Evolutionary conservation across 2,329 filamentous ascomycete genomes (phyloP), one percentile per base, ranked within the genome.

Genomic region (Penicillium sp.): DNA sequence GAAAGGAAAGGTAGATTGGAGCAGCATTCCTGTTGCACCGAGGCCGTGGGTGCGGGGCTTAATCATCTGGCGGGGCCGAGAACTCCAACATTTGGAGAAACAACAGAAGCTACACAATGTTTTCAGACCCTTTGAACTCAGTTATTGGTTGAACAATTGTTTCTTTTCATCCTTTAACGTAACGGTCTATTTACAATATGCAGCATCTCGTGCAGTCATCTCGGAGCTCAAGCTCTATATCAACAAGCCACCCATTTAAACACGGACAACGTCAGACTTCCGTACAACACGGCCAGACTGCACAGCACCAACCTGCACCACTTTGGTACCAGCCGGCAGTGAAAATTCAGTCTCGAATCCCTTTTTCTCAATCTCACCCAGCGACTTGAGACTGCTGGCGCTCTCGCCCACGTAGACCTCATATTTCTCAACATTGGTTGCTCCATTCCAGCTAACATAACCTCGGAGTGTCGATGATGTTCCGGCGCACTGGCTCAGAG

Each of bases 21-120:
- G 45, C 23, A 25, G 35, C 6, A 35, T 50, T 42, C 16, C 35
- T 42, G 23, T 39, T 39, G 7, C 29, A 27, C 26, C 13, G 43
- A 33, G 8, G 42, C 14, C 10, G 51, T 49, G 26, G 54, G 55
- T 54, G 61, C 61, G 59, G 62, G 59, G 61, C 62, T 65, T 61
- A 62, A 53, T 65, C 56, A 65, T 62, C 33, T 42, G 39, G 39
- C 39, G 39, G 39, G 39, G 39, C 39, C 39, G 16, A 39, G 16
- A 39, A 19, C 19, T 10, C 16, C n/a, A 39, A 39, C 35, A 19
- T 39, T 19, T 10, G n/a, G n/a, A 19, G 16, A 19, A 39, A 33
- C 14, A 39, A 39, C 8, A 39, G n/a, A 9, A 19, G 16, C 31
- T 33, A 33, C 31, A 33, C 7, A 19, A 37, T 37, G 3, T n/a